Percentiles rank a stretch among this genome's conserved stretches.
Evolutionary conservation across 2,329 filamentous ascomycete genomes (phyloP).

Genomic region (Reticulascus tulasneorum): DNA sequence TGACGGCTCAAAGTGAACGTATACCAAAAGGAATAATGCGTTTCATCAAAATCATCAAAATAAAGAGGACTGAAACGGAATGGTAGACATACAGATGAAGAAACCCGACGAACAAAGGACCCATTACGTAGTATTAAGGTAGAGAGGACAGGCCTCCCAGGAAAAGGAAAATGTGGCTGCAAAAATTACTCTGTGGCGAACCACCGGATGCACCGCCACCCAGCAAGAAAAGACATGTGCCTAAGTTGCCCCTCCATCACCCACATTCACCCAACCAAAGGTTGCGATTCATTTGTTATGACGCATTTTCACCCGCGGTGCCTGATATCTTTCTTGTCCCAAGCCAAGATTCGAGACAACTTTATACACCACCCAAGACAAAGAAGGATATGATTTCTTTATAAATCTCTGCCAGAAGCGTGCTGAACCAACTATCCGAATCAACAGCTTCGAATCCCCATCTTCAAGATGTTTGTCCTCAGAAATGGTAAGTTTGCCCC

Average conservation of each 20-base stretch:
- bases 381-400: conserved; percentile 7
- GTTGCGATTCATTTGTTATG: conserved; percentile 21
- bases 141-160: too few relatives aligned
- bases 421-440: conserved; percentile 5
- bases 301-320: conserved; percentile 20
- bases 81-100: too few relatives aligned
- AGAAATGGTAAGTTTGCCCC: conserved; percentile 30
- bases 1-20: too few relatives aligned
- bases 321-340: conserved; percentile 9
- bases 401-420: conserved; percentile 6
- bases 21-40: too few relatives aligned
- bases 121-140: too few relatives aligned
- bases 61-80: too few relatives aligned
- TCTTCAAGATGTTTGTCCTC: conserved; percentile 32
- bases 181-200: too few relatives aligned
- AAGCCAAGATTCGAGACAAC: conserved; percentile 9
- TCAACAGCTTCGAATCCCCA: conserved; percentile 2
- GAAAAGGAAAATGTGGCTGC: too few relatives aligned
- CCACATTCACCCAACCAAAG: conserved; percentile 11
- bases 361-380: conserved; percentile 2
- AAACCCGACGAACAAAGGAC: too few relatives aligned
- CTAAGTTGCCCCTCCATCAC: conserved; percentile 24
- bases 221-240: conserved; percentile 12
- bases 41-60: too few relatives aligned
- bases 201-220: too few relatives aligned